Conservation (phyloP, 768 basidiomycete species). For the Auricularia heimuer region DNA sequence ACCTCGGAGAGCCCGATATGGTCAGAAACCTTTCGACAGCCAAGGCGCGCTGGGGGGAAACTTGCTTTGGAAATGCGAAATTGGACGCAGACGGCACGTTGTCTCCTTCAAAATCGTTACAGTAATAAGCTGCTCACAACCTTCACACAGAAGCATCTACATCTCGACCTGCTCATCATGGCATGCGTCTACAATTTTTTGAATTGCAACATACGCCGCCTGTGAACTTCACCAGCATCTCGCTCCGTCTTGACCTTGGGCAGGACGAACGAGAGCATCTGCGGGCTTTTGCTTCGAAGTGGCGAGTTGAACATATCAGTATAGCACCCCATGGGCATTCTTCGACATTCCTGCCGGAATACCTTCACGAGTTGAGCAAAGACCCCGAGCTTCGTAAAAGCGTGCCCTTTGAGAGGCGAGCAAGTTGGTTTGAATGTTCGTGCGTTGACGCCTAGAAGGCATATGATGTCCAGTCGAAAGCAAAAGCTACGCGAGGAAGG, state of each 20-base stretch:
- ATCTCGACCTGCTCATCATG: no score
- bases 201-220: no score
- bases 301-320: not conserved
- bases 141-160: no score
- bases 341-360: not conserved
- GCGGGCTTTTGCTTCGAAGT: not conserved
- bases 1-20: not conserved
- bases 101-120: not conserved
- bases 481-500: not conserved
- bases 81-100: not conserved
- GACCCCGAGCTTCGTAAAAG: not conserved
- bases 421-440: not conserved
- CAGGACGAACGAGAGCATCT: no score
- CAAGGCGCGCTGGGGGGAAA: no score
- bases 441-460: not conserved
- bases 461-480: not conserved
- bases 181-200: no score
- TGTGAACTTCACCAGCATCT: no score
- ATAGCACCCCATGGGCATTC: not conserved
- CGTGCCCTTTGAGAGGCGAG: not conserved
- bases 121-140: no score
- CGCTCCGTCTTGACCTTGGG: no score
- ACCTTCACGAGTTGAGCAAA: not conserved
- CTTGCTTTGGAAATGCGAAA: not conserved
- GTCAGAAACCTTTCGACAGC: not conserved